These are phyloP conservation scores for Endoconidiophora laricicola DNA, from an alignment of 2,329 filamentous ascomycete genomes.

Conservation along the genomic window DNA sequence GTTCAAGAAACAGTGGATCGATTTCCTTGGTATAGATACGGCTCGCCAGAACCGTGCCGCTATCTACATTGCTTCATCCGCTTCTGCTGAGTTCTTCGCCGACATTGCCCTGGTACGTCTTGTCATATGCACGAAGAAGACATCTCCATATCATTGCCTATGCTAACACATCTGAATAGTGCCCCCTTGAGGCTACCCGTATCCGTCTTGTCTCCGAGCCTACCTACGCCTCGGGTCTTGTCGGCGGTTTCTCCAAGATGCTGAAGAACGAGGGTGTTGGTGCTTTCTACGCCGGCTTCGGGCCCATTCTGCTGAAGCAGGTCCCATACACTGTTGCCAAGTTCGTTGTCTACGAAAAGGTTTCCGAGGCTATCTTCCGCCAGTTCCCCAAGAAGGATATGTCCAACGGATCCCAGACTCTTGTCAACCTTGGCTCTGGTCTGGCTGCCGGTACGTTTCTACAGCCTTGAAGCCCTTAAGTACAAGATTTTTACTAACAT, in stretches of 20 bases:
- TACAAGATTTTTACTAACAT: conserved; percentile 23
- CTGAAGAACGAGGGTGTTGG: conserved; percentile 64
- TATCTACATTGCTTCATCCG: conserved; percentile 61
- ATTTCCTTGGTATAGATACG: conserved; percentile 59
- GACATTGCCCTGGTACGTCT: conserved; percentile 49
- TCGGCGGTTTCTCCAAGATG: conserved; percentile 72
- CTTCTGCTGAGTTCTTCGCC: conserved; percentile 50
- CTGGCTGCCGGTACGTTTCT: conserved; percentile 22
- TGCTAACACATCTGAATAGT: conserved; percentile 21
- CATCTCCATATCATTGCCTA: neutral
- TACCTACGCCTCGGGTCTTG: conserved; percentile 63
- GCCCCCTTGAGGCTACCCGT: conserved; percentile 83
- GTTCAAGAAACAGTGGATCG: conserved; percentile 87
- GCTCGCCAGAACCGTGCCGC: conserved; percentile 64
- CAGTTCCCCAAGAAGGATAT: conserved; percentile 53
- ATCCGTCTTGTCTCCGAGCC: conserved; percentile 85
- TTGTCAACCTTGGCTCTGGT: conserved; percentile 54
- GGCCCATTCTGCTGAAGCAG: conserved; percentile 71
- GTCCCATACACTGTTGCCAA: conserved; percentile 91
- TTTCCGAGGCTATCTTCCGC: conserved; percentile 56
- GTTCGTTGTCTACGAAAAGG: conserved; percentile 89
- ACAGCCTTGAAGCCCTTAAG: too few relatives aligned
- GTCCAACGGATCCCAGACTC: conserved; percentile 54
- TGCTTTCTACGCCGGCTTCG: conserved; percentile 84
- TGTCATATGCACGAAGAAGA: neutral